A percentile compares a stretch with the other conserved stretches of the same genome.
Evolutionary conservation across 208 protist species (phyloP).

Genomic region (Crithidia thermophila): DNA sequence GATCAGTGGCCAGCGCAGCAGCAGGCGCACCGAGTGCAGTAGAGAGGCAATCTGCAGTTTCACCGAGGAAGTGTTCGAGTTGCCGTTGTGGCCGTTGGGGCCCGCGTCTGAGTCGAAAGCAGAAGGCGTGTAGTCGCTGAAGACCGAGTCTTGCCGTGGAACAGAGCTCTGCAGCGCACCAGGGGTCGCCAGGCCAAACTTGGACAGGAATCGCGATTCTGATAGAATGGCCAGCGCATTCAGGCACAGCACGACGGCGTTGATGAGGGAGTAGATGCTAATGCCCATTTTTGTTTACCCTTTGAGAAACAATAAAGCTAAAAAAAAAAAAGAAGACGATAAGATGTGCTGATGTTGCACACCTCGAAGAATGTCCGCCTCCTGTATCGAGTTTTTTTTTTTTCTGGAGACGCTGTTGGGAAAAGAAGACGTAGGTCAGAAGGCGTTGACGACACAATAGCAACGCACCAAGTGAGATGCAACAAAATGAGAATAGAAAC

Average conservation of each 20-base stretch:
- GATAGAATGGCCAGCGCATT: conserved; percentile 89
- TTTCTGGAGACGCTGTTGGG: no score
- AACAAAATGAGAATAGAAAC: neutral
- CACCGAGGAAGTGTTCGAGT: conserved; percentile 1
- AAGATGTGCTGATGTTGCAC: no score
- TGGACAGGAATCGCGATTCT: conserved; percentile 77
- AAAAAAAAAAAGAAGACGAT: no score
- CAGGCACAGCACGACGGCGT: conserved; percentile 57
- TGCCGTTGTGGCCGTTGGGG: neutral
- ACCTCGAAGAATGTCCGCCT: no score
- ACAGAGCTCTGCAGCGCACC: conserved; percentile 14
- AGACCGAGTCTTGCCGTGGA: conserved; percentile 16
- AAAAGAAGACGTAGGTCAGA: neutral
- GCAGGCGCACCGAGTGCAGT: conserved; percentile 72
- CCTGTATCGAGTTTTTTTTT: neutral
- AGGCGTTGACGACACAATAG: neutral
- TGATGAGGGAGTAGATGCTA: conserved; percentile 62
- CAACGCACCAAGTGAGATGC: neutral
- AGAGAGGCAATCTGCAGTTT: conserved; percentile 63
- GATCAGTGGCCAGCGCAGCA: conserved; percentile 84
- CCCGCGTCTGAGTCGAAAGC: conserved; percentile 25
- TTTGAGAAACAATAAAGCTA: no score
- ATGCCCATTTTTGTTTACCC: conserved; percentile 55
- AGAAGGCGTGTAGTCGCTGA: conserved; percentile 22
- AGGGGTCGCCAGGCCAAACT: conserved; percentile 65